Evolutionary conservation across 2,329 filamentous ascomycete genomes (phyloP), one percentile per base, ranked within the genome.

Genomic region (Arthrobotrys pseudoclavata): DNA sequence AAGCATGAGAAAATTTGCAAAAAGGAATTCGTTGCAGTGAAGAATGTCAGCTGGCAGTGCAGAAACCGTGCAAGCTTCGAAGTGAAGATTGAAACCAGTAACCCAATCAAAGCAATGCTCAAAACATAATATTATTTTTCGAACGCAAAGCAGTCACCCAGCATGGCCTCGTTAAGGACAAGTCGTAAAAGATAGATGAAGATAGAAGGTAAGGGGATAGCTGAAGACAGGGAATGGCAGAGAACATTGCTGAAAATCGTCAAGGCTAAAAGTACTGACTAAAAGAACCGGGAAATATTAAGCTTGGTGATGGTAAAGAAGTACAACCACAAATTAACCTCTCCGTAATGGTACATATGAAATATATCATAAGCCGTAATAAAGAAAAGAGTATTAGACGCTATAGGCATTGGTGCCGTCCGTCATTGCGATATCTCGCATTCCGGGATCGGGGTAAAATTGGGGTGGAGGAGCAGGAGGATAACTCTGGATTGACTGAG

Each of bases 111-210:
- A 57, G 10, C 31, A 60, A 10, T 57, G 34, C 31, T 48, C 37
- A 60, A 60, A 52, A 52, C 48, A 29, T 60, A 40, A 48, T 42
- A 63, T 47, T 40, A 24, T 40, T 24, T 48, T 26, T 34, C 48
- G 52, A 72, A 26, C 34, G n/a, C 22, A 64, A 6, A 66, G 26
- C 55, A 40, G 4, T 40, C 69, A 48, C 26, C 69, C 50, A 60
- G 61, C 34, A 26, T 72, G 37, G 53, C 45, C 24, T 72, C 63
- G 55, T 76, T 50, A 62, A 76, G n/a, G 57, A 57, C 57, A 69
- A 55, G 13, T 63, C 64, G 50, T 69, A 63, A 57, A 61, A 48
- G 53, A 40, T 53, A 55, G 53, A 40, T 42, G 34, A 13, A 52
- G 13, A 20, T n/a, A 40, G 13, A 50, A 57, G 12, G 20, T n/a